Evolutionary conservation across 208 protist genomes (phyloP).

Genomic region (Porcisia hertigi): DNA sequence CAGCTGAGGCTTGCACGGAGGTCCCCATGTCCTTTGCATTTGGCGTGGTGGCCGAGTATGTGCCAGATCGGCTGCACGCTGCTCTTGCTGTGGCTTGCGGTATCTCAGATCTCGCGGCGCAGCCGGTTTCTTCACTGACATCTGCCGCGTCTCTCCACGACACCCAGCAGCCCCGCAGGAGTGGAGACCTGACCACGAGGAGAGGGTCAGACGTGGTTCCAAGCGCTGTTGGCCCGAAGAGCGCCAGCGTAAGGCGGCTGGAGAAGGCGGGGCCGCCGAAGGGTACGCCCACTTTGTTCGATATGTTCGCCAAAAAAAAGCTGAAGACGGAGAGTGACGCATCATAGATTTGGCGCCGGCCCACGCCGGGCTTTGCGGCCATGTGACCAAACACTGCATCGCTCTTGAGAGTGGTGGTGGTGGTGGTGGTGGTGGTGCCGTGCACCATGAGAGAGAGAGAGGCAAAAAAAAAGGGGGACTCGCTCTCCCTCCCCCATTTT

Average conservation of each 20-base stretch:
- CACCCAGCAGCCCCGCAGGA: constrained; percentile 9
- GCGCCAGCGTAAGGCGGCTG: constrained; percentile 52
- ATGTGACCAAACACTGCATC: too few species aligned
- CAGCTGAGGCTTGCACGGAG: constrained; percentile 2
- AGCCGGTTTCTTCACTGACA: constrained; percentile 2
- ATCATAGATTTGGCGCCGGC: background rate
- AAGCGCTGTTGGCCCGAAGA: constrained; percentile 23
- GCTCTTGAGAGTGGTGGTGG: too few species aligned
- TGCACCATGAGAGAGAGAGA: too few species aligned
- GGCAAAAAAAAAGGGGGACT: too few species aligned
- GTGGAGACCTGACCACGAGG: background rate
- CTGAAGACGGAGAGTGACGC: background rate
- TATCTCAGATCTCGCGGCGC: constrained; percentile 7
- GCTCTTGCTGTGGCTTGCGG: constrained; percentile 43
- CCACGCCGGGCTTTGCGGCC: background rate
- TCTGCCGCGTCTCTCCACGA: background rate
- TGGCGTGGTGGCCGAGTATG: constrained; percentile 69
- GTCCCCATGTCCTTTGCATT: constrained; percentile 51
- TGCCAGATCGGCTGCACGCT: constrained; percentile 39
- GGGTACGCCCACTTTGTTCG: constrained; percentile 58
- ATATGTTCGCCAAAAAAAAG: constrained; percentile 66
- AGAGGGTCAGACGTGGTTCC: background rate
- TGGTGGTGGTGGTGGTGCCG: too few species aligned
- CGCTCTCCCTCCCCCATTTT: too few species aligned
- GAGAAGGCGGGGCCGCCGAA: constrained; percentile 61